phyloP scores from a whole-genome alignment of 2,329 filamentous ascomycete species.

The Bipolaris victoriae region DNA sequence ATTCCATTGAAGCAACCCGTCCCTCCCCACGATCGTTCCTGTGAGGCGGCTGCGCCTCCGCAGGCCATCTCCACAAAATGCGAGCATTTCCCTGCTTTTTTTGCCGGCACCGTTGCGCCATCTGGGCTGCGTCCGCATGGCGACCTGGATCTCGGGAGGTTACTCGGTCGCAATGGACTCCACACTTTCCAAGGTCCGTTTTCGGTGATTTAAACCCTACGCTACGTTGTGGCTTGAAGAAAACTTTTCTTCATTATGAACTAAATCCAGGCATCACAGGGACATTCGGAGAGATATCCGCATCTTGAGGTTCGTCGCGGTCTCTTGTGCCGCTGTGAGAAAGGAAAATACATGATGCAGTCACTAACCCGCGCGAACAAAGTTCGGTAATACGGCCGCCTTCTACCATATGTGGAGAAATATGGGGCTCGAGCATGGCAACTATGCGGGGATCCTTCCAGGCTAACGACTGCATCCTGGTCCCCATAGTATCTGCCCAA shows the following conservation, averaged over 20 bases:
- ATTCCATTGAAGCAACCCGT: background rate
- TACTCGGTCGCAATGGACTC: slow-evolving; percentile 29
- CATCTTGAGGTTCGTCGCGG: slow-evolving; percentile 8
- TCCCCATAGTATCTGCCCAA: slow-evolving; percentile 16
- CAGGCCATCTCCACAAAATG: background rate
- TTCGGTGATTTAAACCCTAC: slow-evolving; percentile 25
- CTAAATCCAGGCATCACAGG: slow-evolving; percentile 9
- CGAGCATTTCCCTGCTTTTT: slow-evolving; percentile 7
- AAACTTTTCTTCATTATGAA: slow-evolving; percentile 15
- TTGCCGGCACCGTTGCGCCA: slow-evolving; percentile 4
- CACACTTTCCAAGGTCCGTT: slow-evolving; percentile 20
- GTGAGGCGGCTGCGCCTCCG: slow-evolving; percentile 2
- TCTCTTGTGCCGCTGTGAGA: background rate
- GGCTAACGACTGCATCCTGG: slow-evolving; percentile 23
- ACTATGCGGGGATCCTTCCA: slow-evolving; percentile 31
- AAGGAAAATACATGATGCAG: slow-evolving; percentile 16
- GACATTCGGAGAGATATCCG: slow-evolving; percentile 13
- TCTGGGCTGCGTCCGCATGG: slow-evolving; percentile 18
- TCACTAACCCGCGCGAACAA: slow-evolving; percentile 12
- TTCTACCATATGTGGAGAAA: slow-evolving; percentile 27
- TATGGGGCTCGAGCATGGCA: slow-evolving; percentile 15
- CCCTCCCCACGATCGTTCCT: slow-evolving; percentile 10
- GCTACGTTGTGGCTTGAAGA: slow-evolving; percentile 12
- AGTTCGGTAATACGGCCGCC: slow-evolving; percentile 23
- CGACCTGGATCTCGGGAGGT: slow-evolving; percentile 29